Percentiles rank a stretch among this genome's conserved stretches.
Conservation (phyloP, 2,329 filamentous ascomycete species). For the Orbilia brochopaga region DNA sequence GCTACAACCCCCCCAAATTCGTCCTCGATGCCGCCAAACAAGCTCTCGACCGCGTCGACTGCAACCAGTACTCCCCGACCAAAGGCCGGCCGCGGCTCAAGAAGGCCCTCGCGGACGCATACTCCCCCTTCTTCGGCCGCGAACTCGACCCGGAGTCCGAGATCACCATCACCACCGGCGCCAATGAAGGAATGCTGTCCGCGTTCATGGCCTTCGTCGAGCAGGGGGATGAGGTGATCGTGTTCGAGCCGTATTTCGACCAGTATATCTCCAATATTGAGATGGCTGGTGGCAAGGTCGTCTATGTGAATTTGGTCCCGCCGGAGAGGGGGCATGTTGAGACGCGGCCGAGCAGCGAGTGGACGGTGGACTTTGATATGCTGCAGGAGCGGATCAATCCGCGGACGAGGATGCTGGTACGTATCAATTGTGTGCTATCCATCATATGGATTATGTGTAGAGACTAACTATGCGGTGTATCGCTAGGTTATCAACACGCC, state of each 20-base stretch:
- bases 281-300: slow-evolving; percentile 93
- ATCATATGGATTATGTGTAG: not conserved
- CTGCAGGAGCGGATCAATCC: slow-evolving; percentile 80
- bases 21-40: slow-evolving; percentile 89
- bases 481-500: slow-evolving; percentile 62
- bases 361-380: slow-evolving; percentile 83
- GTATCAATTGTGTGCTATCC: slow-evolving; percentile 58
- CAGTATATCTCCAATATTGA: slow-evolving; percentile 99
- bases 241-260: slow-evolving; percentile 99
- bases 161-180: slow-evolving; percentile 90
- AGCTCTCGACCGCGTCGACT: slow-evolving; percentile 87
- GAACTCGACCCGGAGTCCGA: slow-evolving; percentile 85
- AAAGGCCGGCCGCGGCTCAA: slow-evolving; percentile 88
- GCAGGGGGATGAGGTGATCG: slow-evolving; percentile 90
- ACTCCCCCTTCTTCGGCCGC: slow-evolving; percentile 85
- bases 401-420: slow-evolving; percentile 96
- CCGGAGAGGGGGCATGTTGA: slow-evolving; percentile 77
- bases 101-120: slow-evolving; percentile 91
- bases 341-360: slow-evolving; percentile 85
- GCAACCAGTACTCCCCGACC: slow-evolving; percentile 98
- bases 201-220: slow-evolving; percentile 99
- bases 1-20: slow-evolving; percentile 92
- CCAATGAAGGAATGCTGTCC: slow-evolving; percentile 79
- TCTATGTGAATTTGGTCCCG: slow-evolving; percentile 93
- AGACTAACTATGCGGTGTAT: slow-evolving; percentile 6